Percentiles rank a stretch among this genome's conserved stretches.
Conservation (phyloP, 805 yeast genomes). For the Wickerhamomyces silvicola region DNA sequence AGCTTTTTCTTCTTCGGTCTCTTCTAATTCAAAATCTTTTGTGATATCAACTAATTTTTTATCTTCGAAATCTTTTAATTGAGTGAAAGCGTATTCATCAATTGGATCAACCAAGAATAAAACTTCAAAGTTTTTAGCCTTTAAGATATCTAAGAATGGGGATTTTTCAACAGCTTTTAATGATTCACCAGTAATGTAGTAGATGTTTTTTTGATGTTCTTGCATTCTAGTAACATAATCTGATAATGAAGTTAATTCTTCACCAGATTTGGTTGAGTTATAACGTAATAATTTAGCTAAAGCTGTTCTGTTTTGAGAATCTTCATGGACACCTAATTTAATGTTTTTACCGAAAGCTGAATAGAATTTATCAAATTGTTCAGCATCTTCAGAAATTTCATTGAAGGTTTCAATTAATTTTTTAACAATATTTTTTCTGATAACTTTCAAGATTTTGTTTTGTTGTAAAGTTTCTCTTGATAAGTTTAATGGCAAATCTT, state of each 20-base stretch:
- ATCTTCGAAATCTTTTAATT: conserved; percentile 98
- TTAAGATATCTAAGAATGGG: conserved; percentile 97
- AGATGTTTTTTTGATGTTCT: conserved; percentile 99
- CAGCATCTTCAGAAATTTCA: conserved; percentile 98
- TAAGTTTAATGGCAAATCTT: conserved; percentile 98
- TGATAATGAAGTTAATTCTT: conserved; percentile 88
- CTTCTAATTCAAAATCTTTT: conserved; percentile 97
- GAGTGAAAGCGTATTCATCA: conserved; percentile 99
- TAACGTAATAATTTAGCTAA: conserved; percentile 94
- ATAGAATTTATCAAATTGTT: conserved; percentile 98
- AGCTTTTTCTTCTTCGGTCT: conserved; percentile 96
- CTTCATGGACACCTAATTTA: conserved; percentile 99
- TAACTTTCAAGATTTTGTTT: conserved; percentile 98
- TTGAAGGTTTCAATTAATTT: conserved; percentile 97
- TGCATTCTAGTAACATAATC: conserved; percentile 99
- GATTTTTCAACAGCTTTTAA: conserved; percentile 97
- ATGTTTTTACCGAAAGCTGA: conserved; percentile 95
- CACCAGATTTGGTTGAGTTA: conserved; percentile 93
- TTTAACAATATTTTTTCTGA: conserved; percentile 98
- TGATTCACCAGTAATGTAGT: conserved; percentile 99
- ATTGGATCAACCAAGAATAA: conserved; percentile 97
- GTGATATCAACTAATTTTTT: conserved; percentile 98
- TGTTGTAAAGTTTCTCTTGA: conserved; percentile 99
- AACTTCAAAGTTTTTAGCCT: conserved; percentile 98
- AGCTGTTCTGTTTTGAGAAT: conserved; percentile 92